Conservation (phyloP, 148 eudicot species). For the Cornus controversa region DNA sequence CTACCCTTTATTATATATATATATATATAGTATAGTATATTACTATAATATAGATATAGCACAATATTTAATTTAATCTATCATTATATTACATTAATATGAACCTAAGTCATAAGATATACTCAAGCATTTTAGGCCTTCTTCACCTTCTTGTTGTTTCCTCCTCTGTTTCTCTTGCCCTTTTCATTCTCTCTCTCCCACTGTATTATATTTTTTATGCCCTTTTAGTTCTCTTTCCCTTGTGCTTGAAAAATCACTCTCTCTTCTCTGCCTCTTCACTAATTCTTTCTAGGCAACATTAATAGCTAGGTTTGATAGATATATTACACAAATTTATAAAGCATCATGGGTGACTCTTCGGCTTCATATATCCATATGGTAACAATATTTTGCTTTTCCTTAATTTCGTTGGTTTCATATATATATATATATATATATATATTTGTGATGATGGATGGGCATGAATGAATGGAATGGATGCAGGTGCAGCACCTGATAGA, state of each 20-base stretch:
- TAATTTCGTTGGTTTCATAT: background rate
- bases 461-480: no score
- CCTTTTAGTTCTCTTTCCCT: background rate
- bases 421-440: background rate
- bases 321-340: background rate
- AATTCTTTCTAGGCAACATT: background rate
- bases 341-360: conserved; percentile 32
- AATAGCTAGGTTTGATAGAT: background rate
- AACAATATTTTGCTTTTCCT: background rate
- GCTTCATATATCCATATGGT: conserved; percentile 40
- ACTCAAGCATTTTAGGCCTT: background rate
- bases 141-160: no score
- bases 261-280: background rate
- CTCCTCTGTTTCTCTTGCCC: background rate
- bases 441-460: no score
- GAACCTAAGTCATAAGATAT: background rate
- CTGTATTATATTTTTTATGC: background rate
- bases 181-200: background rate
- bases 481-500: conserved; percentile 70
- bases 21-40: background rate
- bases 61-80: no score
- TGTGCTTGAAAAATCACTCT: background rate
- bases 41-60: no score
- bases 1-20: background rate
- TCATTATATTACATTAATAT: background rate